Conservation (phyloP, 1,284 basidiomycete genomes). For the Cryptococcus sp. region DNA sequence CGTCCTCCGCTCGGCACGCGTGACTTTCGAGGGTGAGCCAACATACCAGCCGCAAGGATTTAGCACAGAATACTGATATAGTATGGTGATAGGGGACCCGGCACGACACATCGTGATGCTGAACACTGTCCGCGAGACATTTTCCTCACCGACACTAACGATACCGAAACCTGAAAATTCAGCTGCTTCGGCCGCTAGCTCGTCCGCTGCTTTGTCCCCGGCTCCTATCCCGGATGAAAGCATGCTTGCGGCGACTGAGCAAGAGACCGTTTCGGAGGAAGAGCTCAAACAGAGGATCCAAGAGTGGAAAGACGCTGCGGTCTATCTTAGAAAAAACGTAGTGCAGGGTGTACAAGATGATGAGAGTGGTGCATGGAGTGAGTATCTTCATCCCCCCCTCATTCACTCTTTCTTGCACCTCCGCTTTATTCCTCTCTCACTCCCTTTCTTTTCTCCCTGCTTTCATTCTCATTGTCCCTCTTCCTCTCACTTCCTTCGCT, state of each 20-base stretch:
- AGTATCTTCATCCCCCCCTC: conserved; percentile 15
- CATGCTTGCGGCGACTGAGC: conserved; percentile 4
- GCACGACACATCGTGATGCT: conserved; percentile 34
- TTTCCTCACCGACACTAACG: conserved; percentile 43
- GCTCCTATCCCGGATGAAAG: no score
- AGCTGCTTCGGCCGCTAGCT: conserved; percentile 8
- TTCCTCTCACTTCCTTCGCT: no score
- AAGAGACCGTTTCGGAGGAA: conserved; percentile 22
- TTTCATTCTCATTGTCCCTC: no score
- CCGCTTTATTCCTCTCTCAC: not conserved
- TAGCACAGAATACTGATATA: not conserved
- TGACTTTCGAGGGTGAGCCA: conserved; percentile 46
- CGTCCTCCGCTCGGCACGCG: conserved; percentile 43
- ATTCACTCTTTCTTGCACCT: not conserved
- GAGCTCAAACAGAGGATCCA: conserved; percentile 44
- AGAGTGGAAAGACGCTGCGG: conserved; percentile 51
- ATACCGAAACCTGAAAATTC: conserved; percentile 22
- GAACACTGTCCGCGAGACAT: conserved; percentile 40
- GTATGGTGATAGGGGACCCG: conserved; percentile 33
- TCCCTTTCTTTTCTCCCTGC: no score
- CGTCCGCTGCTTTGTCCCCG: conserved; percentile 2
- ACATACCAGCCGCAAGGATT: not conserved
- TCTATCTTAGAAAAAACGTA: conserved; percentile 48
- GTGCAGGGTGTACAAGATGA: conserved; percentile 46
- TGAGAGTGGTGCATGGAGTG: conserved; percentile 40